Evolutionary conservation across 345 rosid species (phyloP).

Genomic region (Gossypium rotundifolium): DNA sequence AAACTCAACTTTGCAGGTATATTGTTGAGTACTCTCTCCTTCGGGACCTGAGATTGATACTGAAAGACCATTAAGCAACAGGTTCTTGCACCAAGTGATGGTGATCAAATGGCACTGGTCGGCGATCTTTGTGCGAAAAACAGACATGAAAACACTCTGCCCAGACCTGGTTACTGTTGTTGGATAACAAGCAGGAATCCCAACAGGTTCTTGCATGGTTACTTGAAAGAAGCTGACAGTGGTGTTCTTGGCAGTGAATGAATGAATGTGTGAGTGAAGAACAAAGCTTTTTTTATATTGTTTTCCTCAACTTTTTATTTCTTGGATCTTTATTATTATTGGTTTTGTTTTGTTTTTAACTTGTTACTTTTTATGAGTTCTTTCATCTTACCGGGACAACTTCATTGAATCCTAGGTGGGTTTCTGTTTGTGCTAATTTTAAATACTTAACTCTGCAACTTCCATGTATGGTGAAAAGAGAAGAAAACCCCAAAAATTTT

Average conservation of each 20-base stretch:
- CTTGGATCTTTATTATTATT: constrained; percentile 18
- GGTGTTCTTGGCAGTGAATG: constrained; percentile 4
- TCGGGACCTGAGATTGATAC: constrained; percentile 45
- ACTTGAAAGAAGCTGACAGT: constrained; percentile 29
- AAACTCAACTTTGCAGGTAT: constrained; percentile 59
- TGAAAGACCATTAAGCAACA: constrained; percentile 50
- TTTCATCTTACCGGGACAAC: constrained; percentile 17
- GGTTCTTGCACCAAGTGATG: constrained; percentile 62
- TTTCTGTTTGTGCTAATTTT: constrained; percentile 21
- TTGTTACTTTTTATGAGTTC: too few relatives aligned
- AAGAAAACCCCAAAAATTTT: constrained; percentile 14
- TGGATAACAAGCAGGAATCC: constrained; percentile 59
- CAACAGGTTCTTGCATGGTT: constrained; percentile 50
- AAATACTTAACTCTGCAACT: constrained; percentile 8
- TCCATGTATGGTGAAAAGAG: constrained; percentile 40
- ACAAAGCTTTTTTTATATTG: constrained; percentile 10
- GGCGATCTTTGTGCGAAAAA: constrained; percentile 48
- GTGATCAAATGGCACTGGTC: constrained; percentile 56
- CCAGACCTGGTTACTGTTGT: constrained; percentile 52
- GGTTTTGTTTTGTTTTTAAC: not conserved
- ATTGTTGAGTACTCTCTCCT: constrained; percentile 30
- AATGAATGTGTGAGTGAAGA: constrained; percentile 14
- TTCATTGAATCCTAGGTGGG: constrained; percentile 37
- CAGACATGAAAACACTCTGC: constrained; percentile 61
- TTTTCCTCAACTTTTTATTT: constrained; percentile 10